Percentiles rank a stretch among this genome's conserved stretches.
These are phyloP conservation scores for Chloris gayana DNA, from an alignment of 176 grass and related monocot species.

Conservation along the genomic window DNA sequence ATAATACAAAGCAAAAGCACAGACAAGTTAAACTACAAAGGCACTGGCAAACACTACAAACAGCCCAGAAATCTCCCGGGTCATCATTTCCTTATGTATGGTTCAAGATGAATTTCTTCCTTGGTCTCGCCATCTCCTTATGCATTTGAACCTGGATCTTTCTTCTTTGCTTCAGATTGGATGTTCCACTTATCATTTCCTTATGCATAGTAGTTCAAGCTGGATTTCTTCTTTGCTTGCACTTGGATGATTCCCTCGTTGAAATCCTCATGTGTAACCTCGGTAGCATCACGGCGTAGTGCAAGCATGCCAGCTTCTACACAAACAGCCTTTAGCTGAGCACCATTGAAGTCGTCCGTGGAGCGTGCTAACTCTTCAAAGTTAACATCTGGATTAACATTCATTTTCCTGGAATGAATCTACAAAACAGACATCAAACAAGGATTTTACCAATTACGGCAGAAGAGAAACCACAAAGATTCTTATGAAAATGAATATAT, in stretches of 20 bases:
- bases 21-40: neutral
- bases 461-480: neutral
- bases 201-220: constrained; percentile 51
- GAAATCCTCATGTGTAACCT: constrained; percentile 93
- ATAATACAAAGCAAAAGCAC: neutral
- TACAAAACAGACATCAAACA: constrained; percentile 33
- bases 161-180: no score
- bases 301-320: constrained; percentile 97
- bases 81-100: no score
- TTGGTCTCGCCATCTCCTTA: no score
- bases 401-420: constrained; percentile 98
- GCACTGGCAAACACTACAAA: constrained; percentile 28
- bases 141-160: no score
- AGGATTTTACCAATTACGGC: neutral
- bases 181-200: neutral
- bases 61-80: neutral
- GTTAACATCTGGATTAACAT: constrained; percentile 87
- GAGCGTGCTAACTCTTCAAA: constrained; percentile 89
- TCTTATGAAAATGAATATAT: neutral
- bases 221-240: constrained; percentile 92
- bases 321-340: constrained; percentile 92
- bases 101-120: no score
- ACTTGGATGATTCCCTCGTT: constrained; percentile 95
- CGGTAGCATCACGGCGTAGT: constrained; percentile 87
- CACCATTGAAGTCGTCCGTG: constrained; percentile 90